Conservation (phyloP, 306 rosid genomes). For the Notholithocarpus densiflorus region DNA sequence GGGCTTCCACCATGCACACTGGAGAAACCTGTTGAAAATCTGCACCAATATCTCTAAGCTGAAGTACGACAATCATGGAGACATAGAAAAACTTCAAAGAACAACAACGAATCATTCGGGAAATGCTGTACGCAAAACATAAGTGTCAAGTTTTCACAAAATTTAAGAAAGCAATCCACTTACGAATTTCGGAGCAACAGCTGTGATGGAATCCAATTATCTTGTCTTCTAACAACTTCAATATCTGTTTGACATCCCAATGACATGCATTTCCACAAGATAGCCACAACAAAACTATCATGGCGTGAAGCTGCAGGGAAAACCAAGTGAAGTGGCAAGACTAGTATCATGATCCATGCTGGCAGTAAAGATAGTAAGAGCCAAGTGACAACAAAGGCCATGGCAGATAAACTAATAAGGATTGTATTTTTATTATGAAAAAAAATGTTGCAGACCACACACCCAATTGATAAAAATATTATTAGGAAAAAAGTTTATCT, state of each 20-base stretch:
- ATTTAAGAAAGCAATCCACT: constrained; percentile 26
- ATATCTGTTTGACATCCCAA: constrained; percentile 35
- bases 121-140: background rate
- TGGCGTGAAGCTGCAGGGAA: constrained; percentile 45
- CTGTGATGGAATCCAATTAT: constrained; percentile 31
- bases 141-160: background rate
- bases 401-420: background rate
- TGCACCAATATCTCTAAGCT: constrained; percentile 34
- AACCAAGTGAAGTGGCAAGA: background rate
- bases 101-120: constrained; percentile 2
- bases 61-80: background rate
- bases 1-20: constrained; percentile 92
- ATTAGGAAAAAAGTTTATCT: too few relatives aligned
- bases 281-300: constrained; percentile 25
- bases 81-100: constrained; percentile 6
- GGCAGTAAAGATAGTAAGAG: background rate
- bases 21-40: constrained; percentile 78
- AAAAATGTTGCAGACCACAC: background rate
- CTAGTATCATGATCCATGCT: background rate
- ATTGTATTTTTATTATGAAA: background rate
- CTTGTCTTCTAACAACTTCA: constrained; percentile 31
- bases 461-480: background rate
- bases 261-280: constrained; percentile 41
- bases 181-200: constrained; percentile 56
- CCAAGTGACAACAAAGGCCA: background rate